Conservation (phyloP, 805 yeast genomes). For the Kazachstania viticola region DNA sequence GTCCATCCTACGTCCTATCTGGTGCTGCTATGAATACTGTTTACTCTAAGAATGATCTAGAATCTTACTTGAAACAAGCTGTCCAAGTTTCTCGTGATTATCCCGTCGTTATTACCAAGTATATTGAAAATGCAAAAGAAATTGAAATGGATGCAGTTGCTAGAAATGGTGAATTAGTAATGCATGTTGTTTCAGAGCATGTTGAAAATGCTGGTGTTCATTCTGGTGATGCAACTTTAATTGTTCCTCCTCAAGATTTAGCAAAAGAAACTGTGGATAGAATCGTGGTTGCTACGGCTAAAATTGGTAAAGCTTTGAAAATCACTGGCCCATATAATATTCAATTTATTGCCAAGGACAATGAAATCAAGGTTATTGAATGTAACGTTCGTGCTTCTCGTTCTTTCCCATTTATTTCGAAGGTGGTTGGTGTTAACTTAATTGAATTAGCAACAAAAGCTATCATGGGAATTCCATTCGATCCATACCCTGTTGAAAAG, state of each 20-base stretch:
- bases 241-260: conserved; percentile 93
- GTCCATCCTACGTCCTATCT: conserved; percentile 93
- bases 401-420: conserved; percentile 96
- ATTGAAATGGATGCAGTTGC: conserved; percentile 99
- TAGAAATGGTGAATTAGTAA: conserved; percentile 80
- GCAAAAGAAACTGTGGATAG: conserved; percentile 84
- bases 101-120: conserved; percentile 95
- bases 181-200: conserved; percentile 97
- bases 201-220: conserved; percentile 99
- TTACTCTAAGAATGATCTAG: conserved; percentile 79
- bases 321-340: conserved; percentile 97
- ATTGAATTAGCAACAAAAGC: conserved; percentile 97
- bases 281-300: conserved; percentile 91
- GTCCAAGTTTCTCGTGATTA: conserved; percentile 96
- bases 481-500: conserved; percentile 81
- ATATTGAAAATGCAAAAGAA: conserved; percentile 93
- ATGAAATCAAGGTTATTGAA: conserved; percentile 93
- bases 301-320: conserved; percentile 87
- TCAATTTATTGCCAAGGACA: conserved; percentile 91
- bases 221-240: conserved; percentile 96
- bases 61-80: conserved; percentile 80
- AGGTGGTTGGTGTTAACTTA: conserved; percentile 91
- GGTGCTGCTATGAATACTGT: conserved; percentile 99
- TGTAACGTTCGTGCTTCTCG: conserved; percentile 99
- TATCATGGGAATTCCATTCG: conserved; percentile 74